These are phyloP conservation scores for Ogataea methylovora DNA, from an alignment of 805 yeast genomes.

Conservation along the genomic window DNA sequence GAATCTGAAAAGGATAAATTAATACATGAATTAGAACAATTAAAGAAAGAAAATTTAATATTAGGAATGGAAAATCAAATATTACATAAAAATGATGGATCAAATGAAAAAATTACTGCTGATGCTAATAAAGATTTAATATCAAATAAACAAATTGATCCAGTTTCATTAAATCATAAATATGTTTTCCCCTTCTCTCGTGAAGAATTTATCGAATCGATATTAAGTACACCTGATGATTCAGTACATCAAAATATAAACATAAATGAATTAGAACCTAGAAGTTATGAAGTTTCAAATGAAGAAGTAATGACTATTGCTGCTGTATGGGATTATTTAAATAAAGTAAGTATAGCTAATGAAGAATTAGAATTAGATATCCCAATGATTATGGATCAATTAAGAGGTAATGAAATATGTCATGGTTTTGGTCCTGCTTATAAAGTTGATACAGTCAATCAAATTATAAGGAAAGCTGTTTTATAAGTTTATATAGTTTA, in stretches of 20 bases:
- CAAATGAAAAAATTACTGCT: too few species aligned
- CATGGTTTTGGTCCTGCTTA: conserved; percentile 78
- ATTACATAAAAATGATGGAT: conserved; percentile 31
- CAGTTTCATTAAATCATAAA: background rate
- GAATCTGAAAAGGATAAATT: conserved; percentile 39
- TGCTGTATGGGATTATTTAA: conserved; percentile 79
- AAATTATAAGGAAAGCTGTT: conserved; percentile 20
- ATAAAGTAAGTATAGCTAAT: conserved; percentile 38
- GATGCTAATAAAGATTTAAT: background rate
- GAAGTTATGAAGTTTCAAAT: conserved; percentile 19
- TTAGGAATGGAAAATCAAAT: conserved; percentile 58
- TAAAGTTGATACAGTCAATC: conserved; percentile 35
- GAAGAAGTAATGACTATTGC: conserved; percentile 56
- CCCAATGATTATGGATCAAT: conserved; percentile 44
- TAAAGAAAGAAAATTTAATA: conserved; percentile 45
- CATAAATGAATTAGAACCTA: conserved; percentile 1
- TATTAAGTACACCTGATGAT: background rate
- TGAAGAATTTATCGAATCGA: conserved; percentile 13
- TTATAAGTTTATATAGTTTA: background rate
- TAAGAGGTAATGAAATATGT: conserved; percentile 66
- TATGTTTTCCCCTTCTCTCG: conserved; percentile 18
- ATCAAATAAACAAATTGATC: conserved; percentile 5
- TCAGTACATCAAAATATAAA: conserved; percentile 1
- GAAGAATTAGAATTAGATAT: conserved; percentile 47
- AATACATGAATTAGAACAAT: conserved; percentile 32